These are phyloP conservation scores for Paraphoma chrysanthemicola DNA, from an alignment of 2,329 filamentous ascomycete species.

Conservation along the genomic window DNA sequence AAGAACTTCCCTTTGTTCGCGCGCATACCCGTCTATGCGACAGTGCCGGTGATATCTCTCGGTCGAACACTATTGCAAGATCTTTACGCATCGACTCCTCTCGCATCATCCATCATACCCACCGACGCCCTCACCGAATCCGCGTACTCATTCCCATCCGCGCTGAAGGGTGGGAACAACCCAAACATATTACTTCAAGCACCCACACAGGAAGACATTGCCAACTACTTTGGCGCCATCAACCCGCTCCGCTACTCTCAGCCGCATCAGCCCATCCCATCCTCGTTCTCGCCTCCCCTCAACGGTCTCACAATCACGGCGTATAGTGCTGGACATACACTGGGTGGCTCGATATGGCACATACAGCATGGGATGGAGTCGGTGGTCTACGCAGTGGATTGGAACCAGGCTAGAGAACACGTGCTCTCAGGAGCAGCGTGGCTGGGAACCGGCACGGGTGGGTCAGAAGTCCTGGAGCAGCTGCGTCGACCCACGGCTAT, in stretches of 20 bases:
- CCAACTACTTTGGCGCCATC: slow-evolving; percentile 87
- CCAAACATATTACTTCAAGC: slow-evolving; percentile 67
- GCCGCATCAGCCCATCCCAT: slow-evolving; percentile 86
- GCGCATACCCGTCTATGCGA: slow-evolving; percentile 93
- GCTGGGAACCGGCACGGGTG: slow-evolving; percentile 81
- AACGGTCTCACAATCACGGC: slow-evolving; percentile 94
- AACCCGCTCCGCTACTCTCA: slow-evolving; percentile 96
- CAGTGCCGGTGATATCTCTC: slow-evolving; percentile 88
- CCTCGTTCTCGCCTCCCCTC: slow-evolving; percentile 85
- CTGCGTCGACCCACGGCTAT: slow-evolving; percentile 91
- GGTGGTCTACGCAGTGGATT: slow-evolving; percentile 96
- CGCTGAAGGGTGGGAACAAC: slow-evolving; percentile 54
- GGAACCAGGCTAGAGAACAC: slow-evolving; percentile 97
- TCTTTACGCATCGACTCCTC: slow-evolving; percentile 85
- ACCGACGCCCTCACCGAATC: slow-evolving; percentile 74
- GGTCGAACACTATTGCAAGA: slow-evolving; percentile 91
- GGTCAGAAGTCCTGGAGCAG: slow-evolving; percentile 91
- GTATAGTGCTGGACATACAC: slow-evolving; percentile 93
- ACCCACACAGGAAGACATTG: slow-evolving; percentile 87
- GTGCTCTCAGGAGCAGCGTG: slow-evolving; percentile 93
- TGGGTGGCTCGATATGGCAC: slow-evolving; percentile 98
- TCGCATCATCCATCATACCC: slow-evolving; percentile 85
- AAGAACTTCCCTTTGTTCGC: slow-evolving; percentile 93
- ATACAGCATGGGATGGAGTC: slow-evolving; percentile 96
- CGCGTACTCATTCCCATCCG: slow-evolving; percentile 58